phyloP scores from a whole-genome alignment of 2,329 filamentous ascomycete genomes.

The Cadophora sp. region DNA sequence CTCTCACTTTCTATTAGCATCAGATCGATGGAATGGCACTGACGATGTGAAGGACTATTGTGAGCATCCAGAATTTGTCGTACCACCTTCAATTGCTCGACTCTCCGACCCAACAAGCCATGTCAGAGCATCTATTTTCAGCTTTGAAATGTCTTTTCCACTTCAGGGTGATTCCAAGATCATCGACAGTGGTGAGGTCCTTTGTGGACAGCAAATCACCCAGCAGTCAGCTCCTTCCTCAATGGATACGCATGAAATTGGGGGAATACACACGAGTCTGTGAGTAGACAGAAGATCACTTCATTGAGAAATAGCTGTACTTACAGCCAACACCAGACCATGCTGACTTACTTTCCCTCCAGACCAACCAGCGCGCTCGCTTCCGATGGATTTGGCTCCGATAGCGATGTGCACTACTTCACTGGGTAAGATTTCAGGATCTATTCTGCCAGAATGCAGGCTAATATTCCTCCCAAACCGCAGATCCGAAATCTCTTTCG shows the following conservation, averaged over 20 bases:
- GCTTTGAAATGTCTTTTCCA: too few relatives aligned
- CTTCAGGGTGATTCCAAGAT: too few relatives aligned
- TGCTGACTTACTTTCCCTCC: not conserved
- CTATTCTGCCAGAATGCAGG: too few relatives aligned
- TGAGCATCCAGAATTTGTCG: not conserved
- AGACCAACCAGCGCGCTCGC: not conserved
- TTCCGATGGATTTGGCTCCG: not conserved
- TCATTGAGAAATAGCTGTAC: too few relatives aligned
- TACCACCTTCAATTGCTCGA: not conserved
- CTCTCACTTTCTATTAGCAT: not conserved
- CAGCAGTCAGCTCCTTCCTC: too few relatives aligned
- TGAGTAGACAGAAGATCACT: too few relatives aligned
- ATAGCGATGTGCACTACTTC: not conserved
- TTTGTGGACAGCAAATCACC: too few relatives aligned
- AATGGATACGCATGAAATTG: too few relatives aligned
- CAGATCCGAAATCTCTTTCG: not conserved
- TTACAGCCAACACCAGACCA: not conserved
- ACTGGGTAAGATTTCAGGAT: not conserved
- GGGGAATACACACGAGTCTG: too few relatives aligned
- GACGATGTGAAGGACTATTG: not conserved
- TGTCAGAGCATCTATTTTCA: too few relatives aligned
- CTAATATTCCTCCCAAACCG: not conserved
- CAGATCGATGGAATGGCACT: not conserved
- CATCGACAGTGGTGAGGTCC: too few relatives aligned
- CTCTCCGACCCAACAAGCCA: too few relatives aligned